Conservation (phyloP, 1,284 basidiomycete species). For the Melanopsichium pennsylvanicum region DNA sequence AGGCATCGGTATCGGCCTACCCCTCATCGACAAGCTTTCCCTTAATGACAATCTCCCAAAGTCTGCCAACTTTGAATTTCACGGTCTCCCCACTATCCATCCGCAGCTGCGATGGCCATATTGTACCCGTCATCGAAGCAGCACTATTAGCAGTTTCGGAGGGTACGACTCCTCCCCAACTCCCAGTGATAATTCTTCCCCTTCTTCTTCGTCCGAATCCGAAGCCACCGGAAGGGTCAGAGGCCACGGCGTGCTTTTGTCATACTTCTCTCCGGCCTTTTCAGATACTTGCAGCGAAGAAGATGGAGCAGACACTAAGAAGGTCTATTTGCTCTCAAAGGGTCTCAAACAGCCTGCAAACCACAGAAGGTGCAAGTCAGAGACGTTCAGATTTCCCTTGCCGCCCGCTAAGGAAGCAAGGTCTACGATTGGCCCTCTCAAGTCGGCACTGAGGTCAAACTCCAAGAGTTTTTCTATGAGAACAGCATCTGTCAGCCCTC, state of each 20-base stretch:
- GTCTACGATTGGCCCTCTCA: not conserved
- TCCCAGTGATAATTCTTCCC: not conserved
- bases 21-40: constrained; percentile 94
- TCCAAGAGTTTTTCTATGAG: not conserved
- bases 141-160: not conserved
- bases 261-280: constrained; percentile 17
- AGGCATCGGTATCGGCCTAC: constrained; percentile 6
- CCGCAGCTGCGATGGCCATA: constrained; percentile 26
- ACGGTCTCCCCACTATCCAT: constrained; percentile 73
- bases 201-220: constrained; percentile 7
- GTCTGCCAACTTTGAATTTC: not conserved
- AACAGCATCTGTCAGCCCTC: not conserved
- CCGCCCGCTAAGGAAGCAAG: constrained; percentile 9
- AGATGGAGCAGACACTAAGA: not conserved
- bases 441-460: constrained; percentile 14
- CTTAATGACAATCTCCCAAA: constrained; percentile 76
- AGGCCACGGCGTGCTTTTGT: constrained; percentile 24
- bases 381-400: constrained; percentile 32
- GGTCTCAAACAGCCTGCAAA: constrained; percentile 12
- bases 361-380: constrained; percentile 12
- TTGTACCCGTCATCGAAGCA: constrained; percentile 13
- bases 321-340: constrained; percentile 26
- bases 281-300: not conserved
- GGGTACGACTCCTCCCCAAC: constrained; percentile 27
- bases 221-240: not conserved